phyloP scores from a whole-genome alignment of 805 yeast genomes.

The Barnettozyma californica region DNA sequence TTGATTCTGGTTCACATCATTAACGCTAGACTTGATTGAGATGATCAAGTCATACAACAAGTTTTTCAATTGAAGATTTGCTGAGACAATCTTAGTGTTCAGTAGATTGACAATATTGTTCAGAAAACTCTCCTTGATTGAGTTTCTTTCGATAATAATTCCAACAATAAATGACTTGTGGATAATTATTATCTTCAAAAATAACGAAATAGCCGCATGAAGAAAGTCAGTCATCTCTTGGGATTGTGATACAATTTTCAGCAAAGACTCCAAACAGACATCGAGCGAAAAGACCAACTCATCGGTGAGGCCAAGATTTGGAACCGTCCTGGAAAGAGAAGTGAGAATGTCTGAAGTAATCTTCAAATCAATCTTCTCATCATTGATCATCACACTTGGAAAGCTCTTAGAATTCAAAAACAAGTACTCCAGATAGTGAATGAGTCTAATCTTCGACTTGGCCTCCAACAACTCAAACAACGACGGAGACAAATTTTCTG shows the following conservation, averaged over 20 bases:
- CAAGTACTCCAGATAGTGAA: slow-evolving; percentile 35
- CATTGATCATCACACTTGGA: slow-evolving; percentile 25
- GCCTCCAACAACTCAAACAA: slow-evolving; percentile 34
- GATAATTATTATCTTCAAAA: slow-evolving; percentile 51
- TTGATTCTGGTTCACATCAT: slow-evolving; percentile 25
- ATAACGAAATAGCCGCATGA: slow-evolving; percentile 36
- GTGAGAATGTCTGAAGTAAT: slow-evolving; percentile 17
- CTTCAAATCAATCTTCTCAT: slow-evolving; percentile 8
- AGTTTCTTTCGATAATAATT: slow-evolving; percentile 37
- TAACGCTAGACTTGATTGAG: slow-evolving; percentile 39
- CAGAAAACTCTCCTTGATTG: slow-evolving; percentile 41
- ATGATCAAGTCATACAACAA: slow-evolving; percentile 54
- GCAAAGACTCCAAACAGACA: slow-evolving; percentile 33
- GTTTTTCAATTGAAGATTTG: slow-evolving; percentile 46
- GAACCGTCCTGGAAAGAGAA: slow-evolving; percentile 15
- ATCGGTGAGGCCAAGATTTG: slow-evolving; percentile 24
- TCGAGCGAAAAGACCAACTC: slow-evolving; percentile 38
- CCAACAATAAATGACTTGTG: slow-evolving; percentile 48
- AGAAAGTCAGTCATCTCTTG: slow-evolving; percentile 13
- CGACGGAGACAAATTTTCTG: slow-evolving; percentile 28
- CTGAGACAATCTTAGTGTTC: slow-evolving; percentile 37
- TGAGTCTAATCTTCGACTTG: slow-evolving; percentile 27
- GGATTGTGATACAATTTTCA: slow-evolving; percentile 19
- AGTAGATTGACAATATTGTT: slow-evolving; percentile 42
- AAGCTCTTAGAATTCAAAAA: slow-evolving; percentile 37